Evolutionary conservation across 331 rosid genomes (phyloP).

Genomic region (Prunus yedoensis): DNA sequence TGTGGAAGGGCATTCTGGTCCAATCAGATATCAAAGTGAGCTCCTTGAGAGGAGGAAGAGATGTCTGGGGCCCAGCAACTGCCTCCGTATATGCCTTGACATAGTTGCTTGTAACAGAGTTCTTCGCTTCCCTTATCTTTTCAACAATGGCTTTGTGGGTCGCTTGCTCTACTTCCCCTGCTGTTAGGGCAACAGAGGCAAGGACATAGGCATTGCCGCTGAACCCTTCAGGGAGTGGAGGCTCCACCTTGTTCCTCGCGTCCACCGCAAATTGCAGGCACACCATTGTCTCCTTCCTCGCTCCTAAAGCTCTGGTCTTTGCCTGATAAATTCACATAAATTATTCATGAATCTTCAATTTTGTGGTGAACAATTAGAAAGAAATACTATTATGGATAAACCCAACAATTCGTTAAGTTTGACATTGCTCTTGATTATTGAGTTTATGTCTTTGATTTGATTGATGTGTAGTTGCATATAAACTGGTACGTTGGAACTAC

Average conservation of each 20-base stretch:
- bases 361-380: too few species aligned
- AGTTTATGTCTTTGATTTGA: too few species aligned
- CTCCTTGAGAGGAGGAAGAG: slow-evolving; percentile 68
- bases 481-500: too few species aligned
- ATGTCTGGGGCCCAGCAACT: slow-evolving; percentile 45
- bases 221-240: slow-evolving; percentile 55
- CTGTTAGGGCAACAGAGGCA: slow-evolving; percentile 59
- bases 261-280: slow-evolving; percentile 70
- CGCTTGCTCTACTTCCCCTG: slow-evolving; percentile 37
- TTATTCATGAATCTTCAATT: too few species aligned
- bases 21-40: slow-evolving; percentile 76
- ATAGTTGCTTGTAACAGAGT: slow-evolving; percentile 44
- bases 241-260: slow-evolving; percentile 50
- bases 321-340: slow-evolving; percentile 14
- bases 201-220: slow-evolving; percentile 73
- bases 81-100: slow-evolving; percentile 54
- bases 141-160: slow-evolving; percentile 37
- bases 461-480: too few species aligned
- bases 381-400: too few species aligned
- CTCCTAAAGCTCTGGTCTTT: slow-evolving; percentile 50
- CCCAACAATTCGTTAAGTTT: too few species aligned
- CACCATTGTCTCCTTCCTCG: slow-evolving; percentile 46
- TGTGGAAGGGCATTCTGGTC: slow-evolving; percentile 83
- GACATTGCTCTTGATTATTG: too few species aligned
- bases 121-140: slow-evolving; percentile 64